Evolutionary conservation across 345 rosid species (phyloP).

Genomic region (Arabidopsis suecica): DNA sequence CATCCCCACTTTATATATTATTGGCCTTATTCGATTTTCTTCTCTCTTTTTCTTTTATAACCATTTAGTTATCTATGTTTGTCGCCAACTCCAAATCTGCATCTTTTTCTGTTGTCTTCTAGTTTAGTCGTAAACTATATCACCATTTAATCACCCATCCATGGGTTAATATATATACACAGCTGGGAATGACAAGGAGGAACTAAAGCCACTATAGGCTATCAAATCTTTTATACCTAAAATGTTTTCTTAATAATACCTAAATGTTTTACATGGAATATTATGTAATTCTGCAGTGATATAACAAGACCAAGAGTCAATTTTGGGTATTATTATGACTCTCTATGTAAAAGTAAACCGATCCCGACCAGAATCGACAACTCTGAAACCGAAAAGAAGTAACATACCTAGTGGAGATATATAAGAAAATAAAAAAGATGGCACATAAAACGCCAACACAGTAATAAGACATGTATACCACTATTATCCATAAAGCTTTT

Average conservation of each 20-base stretch:
- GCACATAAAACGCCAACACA: slow-evolving; percentile 20
- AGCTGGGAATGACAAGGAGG: no score
- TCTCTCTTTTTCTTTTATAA: neutral
- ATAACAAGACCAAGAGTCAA: slow-evolving; percentile 31
- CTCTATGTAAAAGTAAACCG: slow-evolving; percentile 9
- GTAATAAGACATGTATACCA: slow-evolving; percentile 20
- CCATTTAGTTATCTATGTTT: neutral
- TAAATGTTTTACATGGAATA: neutral
- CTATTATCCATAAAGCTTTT: slow-evolving; percentile 9
- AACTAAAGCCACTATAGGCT: no score
- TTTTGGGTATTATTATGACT: slow-evolving; percentile 28
- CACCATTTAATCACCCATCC: no score
- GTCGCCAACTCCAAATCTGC: neutral
- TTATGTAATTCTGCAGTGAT: slow-evolving; percentile 10
- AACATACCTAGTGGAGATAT: slow-evolving; percentile 4
- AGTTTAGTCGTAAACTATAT: no score
- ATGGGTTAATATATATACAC: no score
- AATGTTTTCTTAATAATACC: no score
- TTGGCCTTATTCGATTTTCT: neutral
- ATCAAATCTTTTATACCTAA: neutral
- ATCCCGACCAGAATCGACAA: slow-evolving; percentile 45
- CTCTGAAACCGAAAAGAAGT: slow-evolving; percentile 29
- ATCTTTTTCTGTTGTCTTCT: no score
- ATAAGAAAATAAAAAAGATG: neutral
- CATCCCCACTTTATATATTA: slow-evolving; percentile 3